These are phyloP conservation scores for Abelmoschus esculentus DNA, from an alignment of 345 rosid genomes.

Conservation along the genomic window DNA sequence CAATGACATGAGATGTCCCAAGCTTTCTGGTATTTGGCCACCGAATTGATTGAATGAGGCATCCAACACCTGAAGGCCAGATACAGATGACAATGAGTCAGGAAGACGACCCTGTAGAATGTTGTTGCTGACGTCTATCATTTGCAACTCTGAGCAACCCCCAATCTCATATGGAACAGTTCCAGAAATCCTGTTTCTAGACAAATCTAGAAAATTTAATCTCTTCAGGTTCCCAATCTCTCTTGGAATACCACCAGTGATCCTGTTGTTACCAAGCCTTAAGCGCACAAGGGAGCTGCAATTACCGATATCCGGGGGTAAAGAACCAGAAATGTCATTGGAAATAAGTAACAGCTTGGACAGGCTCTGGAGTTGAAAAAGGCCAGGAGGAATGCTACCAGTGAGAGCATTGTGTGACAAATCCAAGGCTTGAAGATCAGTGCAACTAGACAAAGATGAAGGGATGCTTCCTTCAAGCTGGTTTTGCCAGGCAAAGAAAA, in stretches of 20 bases:
- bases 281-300: constrained; percentile 67
- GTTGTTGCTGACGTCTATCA: constrained; percentile 82
- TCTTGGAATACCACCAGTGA: constrained; percentile 56
- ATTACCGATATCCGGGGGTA: constrained; percentile 65
- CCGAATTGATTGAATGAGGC: constrained; percentile 49
- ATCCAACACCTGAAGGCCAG: constrained; percentile 71
- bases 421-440: constrained; percentile 62
- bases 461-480: constrained; percentile 95
- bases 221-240: constrained; percentile 57
- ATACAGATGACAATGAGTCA: constrained; percentile 48
- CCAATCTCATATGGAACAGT: constrained; percentile 66
- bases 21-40: constrained; percentile 62
- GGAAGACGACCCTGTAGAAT: constrained; percentile 58
- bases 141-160: constrained; percentile 58
- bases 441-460: constrained; percentile 49
- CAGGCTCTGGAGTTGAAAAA: constrained; percentile 70
- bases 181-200: constrained; percentile 64
- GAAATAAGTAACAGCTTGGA: constrained; percentile 69
- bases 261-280: constrained; percentile 68
- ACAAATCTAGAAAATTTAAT: constrained; percentile 69
- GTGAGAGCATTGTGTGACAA: constrained; percentile 77
- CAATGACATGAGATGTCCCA: constrained; percentile 60
- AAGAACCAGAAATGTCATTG: constrained; percentile 60
- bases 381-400: constrained; percentile 63
- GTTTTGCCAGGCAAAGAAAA: constrained; percentile 88